phyloP scores from a whole-genome alignment of 2,329 filamentous ascomycete species.

The Colletotrichum magnum region DNA sequence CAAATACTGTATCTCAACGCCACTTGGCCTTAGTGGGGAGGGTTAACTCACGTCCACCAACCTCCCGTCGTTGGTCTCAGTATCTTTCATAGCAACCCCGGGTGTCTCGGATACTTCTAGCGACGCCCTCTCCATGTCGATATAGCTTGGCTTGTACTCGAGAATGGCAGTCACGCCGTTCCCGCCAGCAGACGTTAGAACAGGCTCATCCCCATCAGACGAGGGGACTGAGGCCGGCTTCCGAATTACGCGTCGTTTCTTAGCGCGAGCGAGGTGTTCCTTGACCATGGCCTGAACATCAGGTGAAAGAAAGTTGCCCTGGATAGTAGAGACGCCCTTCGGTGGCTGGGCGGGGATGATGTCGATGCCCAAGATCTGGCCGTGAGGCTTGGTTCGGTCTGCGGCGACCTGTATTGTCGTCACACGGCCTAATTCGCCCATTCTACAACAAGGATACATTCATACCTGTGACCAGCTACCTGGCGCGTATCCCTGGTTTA shows the following conservation, averaged over 20 bases:
- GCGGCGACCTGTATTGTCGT: constrained; percentile 76
- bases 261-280: constrained; percentile 77
- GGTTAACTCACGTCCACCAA: constrained; percentile 77
- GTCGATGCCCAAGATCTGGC: constrained; percentile 91
- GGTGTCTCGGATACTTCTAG: constrained; percentile 47
- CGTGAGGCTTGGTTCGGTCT: constrained; percentile 81
- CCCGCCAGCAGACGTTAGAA: not conserved
- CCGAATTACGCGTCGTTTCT: constrained; percentile 57
- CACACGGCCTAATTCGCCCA: constrained; percentile 16
- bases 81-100: constrained; percentile 46
- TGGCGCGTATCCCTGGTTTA: constrained; percentile 78
- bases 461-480: constrained; percentile 79
- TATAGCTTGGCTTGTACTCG: constrained; percentile 69
- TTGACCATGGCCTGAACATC: constrained; percentile 83
- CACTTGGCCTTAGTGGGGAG: too few species aligned
- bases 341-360: constrained; percentile 94
- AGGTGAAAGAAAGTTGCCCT: constrained; percentile 90
- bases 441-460: not conserved
- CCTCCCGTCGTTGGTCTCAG: constrained; percentile 46
- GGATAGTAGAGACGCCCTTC: constrained; percentile 91
- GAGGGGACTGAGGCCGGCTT: constrained; percentile 48
- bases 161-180: constrained; percentile 46
- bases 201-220: constrained; percentile 2
- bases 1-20: too few species aligned
- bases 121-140: constrained; percentile 72